These are phyloP conservation scores for Solanum gandarillasii DNA, from an alignment of 257 asterid species.

Conservation along the genomic window DNA sequence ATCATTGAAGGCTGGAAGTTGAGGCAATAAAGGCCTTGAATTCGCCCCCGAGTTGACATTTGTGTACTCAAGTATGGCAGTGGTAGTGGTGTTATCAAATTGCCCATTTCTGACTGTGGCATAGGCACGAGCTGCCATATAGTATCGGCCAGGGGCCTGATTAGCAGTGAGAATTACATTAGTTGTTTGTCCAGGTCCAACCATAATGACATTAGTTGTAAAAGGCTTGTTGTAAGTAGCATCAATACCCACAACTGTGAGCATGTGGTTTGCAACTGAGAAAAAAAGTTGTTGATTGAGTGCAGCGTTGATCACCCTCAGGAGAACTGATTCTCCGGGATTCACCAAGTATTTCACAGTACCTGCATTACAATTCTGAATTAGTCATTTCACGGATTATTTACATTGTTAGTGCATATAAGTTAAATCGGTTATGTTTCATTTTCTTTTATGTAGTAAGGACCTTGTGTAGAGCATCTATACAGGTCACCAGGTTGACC, in stretches of 20 bases:
- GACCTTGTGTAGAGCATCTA: constrained; percentile 32
- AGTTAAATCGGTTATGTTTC: not conserved
- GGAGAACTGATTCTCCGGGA: constrained; percentile 35
- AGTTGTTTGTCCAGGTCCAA: constrained; percentile 69
- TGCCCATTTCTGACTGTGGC: constrained; percentile 31
- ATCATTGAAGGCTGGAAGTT: constrained; percentile 47
- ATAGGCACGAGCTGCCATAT: constrained; percentile 51
- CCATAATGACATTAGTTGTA: constrained; percentile 38
- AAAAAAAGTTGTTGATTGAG: constrained; percentile 62
- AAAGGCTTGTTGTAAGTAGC: constrained; percentile 48
- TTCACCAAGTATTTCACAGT: constrained; percentile 35
- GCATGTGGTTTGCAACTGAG: constrained; percentile 47
- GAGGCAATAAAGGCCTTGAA: constrained; percentile 28
- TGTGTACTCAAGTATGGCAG: constrained; percentile 49
- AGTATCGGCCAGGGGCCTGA: constrained; percentile 36
- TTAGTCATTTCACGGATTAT: not conserved
- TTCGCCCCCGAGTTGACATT: not conserved
- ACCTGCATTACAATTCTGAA: constrained; percentile 14
- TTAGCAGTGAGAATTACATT: constrained; percentile 47
- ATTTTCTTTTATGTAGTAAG: not conserved
- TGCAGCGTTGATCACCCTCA: constrained; percentile 64
- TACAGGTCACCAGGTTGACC: constrained; percentile 77
- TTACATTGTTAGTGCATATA: not conserved
- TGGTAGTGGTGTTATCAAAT: constrained; percentile 58
- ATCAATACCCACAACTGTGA: constrained; percentile 53